Evolutionary conservation across 495 filamentous ascomycete species (phyloP), one percentile per base, ranked within the genome.

Genomic region (Neurospora pannonica): DNA sequence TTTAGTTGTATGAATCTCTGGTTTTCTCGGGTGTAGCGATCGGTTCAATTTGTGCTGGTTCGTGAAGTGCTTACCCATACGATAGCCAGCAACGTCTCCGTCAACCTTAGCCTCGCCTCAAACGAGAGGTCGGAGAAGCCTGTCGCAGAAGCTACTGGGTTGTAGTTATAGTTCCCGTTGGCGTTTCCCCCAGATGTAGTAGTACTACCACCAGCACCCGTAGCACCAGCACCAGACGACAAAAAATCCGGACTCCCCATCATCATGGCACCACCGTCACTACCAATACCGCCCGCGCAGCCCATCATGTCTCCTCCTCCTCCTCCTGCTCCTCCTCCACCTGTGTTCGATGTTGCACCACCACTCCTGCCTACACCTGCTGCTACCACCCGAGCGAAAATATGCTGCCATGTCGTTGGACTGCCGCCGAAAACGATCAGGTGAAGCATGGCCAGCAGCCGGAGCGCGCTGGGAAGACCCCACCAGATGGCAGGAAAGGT

Each of bases 51-150:
- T 3, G 21, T 21, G 73, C 24, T 67, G 38, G 42, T 36, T 72
- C 46, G 48, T 28, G 42, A 40, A 46, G 4, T 70, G 86, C 91
- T 80, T 87, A 94, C 93, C 93, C 93, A 96, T 82, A 95, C 88
- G 76, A 91, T 90, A 70, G 93, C 93, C 82, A 96, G 85, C 76
- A 91, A 88, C 60, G 94, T 90, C 85, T 96, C 93, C 39, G 90
- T 93, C 62, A 94, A 87, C 76, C 88, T 85, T 78, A 93, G 74
- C 28, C 80, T 75, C 46, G 79, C 76, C 72, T 82, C 80, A 67
- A 81, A 79, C 11, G 75, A 62, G 48, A 76, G 72, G 28, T 76
- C 75, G 38, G 70, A 75, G 34, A 75, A 75, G 72, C 70, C 42
- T 69, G 62, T 76, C 48, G 69, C 38, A 10, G 74, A 19, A 28